A percentile compares a stretch with the other conserved stretches of the same genome.
Conservation (phyloP, 176 grass and related monocot species). For the Avena eriantha region DNA sequence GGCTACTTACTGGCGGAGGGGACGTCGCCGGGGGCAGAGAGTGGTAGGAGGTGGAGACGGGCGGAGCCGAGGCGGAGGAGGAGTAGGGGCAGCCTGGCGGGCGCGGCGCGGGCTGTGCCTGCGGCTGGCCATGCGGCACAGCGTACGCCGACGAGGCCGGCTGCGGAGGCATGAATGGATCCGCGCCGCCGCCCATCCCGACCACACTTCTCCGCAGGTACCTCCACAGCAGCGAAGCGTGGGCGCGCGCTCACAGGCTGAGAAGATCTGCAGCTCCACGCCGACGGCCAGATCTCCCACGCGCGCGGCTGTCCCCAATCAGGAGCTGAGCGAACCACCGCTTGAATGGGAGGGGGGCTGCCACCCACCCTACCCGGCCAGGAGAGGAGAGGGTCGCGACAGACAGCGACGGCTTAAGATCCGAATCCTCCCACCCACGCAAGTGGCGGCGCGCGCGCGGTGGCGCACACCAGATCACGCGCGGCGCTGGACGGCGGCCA, state of each 20-base stretch:
- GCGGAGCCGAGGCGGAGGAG: slow-evolving; percentile 58
- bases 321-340: slow-evolving; percentile 24
- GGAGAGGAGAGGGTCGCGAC: slow-evolving; percentile 20
- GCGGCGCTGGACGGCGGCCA: not conserved
- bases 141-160: slow-evolving; percentile 25
- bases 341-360: slow-evolving; percentile 28
- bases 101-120: slow-evolving; percentile 39
- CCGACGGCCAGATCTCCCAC: slow-evolving; percentile 61
- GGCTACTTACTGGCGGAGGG: slow-evolving; percentile 50
- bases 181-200: slow-evolving; percentile 33
- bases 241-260: slow-evolving; percentile 20
- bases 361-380: slow-evolving; percentile 2
- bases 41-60: slow-evolving; percentile 43
- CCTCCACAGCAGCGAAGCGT: slow-evolving; percentile 38
- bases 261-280: slow-evolving; percentile 53
- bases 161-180: slow-evolving; percentile 51
- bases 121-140: slow-evolving; percentile 47
- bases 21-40: slow-evolving; percentile 44
- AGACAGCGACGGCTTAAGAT: slow-evolving; percentile 48
- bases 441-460: slow-evolving; percentile 34
- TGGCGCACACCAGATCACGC: slow-evolving; percentile 50
- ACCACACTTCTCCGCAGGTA: not conserved
- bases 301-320: slow-evolving; percentile 19
- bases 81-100: slow-evolving; percentile 59
- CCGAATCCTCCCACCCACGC: slow-evolving; percentile 38